Evolutionary conservation across 2,329 filamentous ascomycete species (phyloP), one percentile per base, ranked within the genome.

Genomic region (Trichoderma hamatum): DNA sequence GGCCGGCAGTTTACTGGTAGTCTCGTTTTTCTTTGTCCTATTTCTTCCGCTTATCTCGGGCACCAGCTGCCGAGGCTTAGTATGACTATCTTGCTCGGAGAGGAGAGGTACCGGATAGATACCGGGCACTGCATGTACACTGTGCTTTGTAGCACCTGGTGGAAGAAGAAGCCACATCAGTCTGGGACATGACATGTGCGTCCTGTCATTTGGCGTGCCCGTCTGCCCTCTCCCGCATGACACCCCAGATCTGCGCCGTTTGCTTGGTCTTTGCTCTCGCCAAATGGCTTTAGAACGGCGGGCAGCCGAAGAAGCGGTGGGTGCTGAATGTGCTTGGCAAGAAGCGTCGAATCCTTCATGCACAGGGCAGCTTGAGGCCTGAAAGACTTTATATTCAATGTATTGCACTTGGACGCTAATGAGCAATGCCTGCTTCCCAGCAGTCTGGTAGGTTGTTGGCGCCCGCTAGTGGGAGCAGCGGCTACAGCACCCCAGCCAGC

Each of bases 301-400:
- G 52, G 62, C 30, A 56, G 62, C 62, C 62, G 62, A 65, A 28
- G 36, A 56, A 30, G 52, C 62, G 62, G 62, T 65, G 62, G 51
- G 49, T n/a, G 26, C 30, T 36, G 32, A 21, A 26, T 19, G n/a
- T 43, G 51, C 51, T 16, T 32, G 51, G 51, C 24, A 30, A 43
- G 19, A 49, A 2, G 46, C 19, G 19, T 49, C n/a, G n/a, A 10
- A 49, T 49, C 19, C 46, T 49, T 21, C 46, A 49, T 7, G 46
- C 46, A 24, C 46, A 24, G n/a, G 11, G n/a, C 46, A 21, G 19
- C 10, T 24, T 49, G 46, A 49, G 46, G 46, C 46, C 46, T 24
- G 21, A 49, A 24, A 21, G 9, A 21, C 43, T n/a, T n/a, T n/a
- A 3, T 19, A 43, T 43, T 16, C 16, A 6, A 43, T 43, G 19